Evolutionary conservation across 441 rosid genomes (phyloP).

Genomic region (Hura crepitans): DNA sequence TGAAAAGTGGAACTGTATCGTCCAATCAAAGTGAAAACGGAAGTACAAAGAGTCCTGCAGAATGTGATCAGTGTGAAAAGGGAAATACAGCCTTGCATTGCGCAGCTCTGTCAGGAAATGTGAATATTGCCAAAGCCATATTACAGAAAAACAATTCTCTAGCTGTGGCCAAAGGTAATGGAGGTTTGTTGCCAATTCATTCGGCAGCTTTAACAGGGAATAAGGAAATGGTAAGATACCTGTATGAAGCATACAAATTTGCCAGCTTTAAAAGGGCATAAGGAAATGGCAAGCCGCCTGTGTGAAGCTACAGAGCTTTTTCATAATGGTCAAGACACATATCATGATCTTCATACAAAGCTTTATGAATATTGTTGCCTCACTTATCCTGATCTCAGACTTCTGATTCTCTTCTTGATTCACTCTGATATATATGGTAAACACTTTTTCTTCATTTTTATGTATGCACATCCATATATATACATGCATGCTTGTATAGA

Average conservation of each 20-base stretch:
- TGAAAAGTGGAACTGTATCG: neutral
- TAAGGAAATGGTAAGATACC: slow-evolving; percentile 5
- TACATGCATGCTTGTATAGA: too few species aligned
- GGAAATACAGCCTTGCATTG: slow-evolving; percentile 23
- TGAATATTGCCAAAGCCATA: slow-evolving; percentile 26
- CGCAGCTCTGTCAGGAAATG: slow-evolving; percentile 23
- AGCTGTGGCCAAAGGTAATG: slow-evolving; percentile 18
- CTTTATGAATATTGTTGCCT: too few species aligned
- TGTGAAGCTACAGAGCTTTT: neutral
- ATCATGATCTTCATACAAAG: too few species aligned
- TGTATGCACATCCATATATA: too few species aligned
- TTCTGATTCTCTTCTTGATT: slow-evolving; percentile 2
- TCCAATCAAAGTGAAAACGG: neutral
- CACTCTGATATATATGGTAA: slow-evolving; percentile 8
- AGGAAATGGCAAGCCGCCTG: too few species aligned
- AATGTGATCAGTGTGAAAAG: too few species aligned
- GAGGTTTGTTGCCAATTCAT: slow-evolving; percentile 10
- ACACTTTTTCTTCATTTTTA: neutral
- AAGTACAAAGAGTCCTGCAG: too few species aligned
- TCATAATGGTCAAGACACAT: too few species aligned
- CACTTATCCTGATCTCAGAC: too few species aligned
- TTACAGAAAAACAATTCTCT: slow-evolving; percentile 1
- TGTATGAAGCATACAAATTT: slow-evolving; percentile 8
- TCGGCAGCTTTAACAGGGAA: slow-evolving; percentile 20
- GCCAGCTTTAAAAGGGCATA: slow-evolving; percentile 10